Percentiles rank a stretch among this genome's conserved stretches.
These are phyloP conservation scores for Acanthamoeba sp. DNA, from an alignment of 208 protist genomes.

Conservation along the genomic window DNA sequence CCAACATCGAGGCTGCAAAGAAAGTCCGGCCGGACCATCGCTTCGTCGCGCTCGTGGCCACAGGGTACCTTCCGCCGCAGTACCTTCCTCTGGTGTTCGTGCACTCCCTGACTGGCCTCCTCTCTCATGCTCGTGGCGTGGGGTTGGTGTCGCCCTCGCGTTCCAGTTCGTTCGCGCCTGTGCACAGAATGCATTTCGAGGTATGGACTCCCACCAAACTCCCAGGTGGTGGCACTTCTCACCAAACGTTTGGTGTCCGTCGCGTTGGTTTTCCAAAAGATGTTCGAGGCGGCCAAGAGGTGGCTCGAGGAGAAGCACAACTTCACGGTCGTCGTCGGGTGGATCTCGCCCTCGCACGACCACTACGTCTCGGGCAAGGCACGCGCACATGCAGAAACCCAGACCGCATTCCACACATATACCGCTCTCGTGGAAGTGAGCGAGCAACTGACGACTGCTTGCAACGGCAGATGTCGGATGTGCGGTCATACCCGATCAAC, in stretches of 20 bases:
- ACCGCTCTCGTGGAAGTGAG: too few relatives aligned
- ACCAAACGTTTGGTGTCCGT: neutral
- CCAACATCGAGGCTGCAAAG: neutral
- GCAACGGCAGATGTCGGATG: neutral
- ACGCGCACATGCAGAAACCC: neutral
- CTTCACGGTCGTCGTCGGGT: slow-evolving; percentile 1
- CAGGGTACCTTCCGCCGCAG: neutral
- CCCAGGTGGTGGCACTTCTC: neutral
- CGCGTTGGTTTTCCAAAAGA: neutral
- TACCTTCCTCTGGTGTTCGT: too few relatives aligned
- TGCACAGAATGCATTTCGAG: neutral
- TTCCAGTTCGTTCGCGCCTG: neutral
- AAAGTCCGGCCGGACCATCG: neutral
- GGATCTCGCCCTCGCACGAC: slow-evolving; percentile 46
- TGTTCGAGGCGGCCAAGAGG: slow-evolving; percentile 29
- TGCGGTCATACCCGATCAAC: neutral
- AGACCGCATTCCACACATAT: too few relatives aligned
- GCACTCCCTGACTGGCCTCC: too few relatives aligned
- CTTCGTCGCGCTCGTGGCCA: neutral
- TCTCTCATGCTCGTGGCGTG: too few relatives aligned
- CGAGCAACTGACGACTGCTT: too few relatives aligned
- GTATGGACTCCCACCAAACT: neutral
- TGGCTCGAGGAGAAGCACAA: slow-evolving; percentile 24
- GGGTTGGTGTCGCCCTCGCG: too few relatives aligned
- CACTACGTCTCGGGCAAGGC: slow-evolving; percentile 26